Evolutionary conservation across 345 rosid genomes (phyloP).

Genomic region (Eucalyptus curtisii): DNA sequence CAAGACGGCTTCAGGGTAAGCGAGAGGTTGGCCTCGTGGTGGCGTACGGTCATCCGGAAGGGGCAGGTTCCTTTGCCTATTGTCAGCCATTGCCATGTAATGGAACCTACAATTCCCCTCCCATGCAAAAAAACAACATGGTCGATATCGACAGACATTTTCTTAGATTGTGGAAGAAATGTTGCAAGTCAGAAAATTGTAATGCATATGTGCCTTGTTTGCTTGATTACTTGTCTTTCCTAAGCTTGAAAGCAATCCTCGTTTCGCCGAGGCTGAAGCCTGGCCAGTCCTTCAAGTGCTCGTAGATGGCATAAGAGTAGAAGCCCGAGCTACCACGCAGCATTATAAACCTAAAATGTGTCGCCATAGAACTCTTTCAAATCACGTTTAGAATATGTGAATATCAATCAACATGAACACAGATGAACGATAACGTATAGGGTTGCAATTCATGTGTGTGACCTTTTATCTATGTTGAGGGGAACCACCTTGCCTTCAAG

Average conservation of each 20-base stretch:
- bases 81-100: slow-evolving; percentile 40
- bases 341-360: slow-evolving; percentile 51
- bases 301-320: slow-evolving; percentile 69
- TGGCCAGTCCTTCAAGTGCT: slow-evolving; percentile 71
- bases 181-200: background rate
- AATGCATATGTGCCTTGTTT: background rate
- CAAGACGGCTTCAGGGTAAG: slow-evolving; percentile 39
- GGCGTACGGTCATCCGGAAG: slow-evolving; percentile 31
- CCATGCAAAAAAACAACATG: background rate
- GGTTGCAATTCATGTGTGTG: background rate
- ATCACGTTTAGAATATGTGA: background rate
- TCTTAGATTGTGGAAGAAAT: background rate
- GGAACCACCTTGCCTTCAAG: slow-evolving; percentile 29
- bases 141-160: background rate
- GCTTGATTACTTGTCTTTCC: slow-evolving; percentile 47
- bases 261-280: slow-evolving; percentile 67
- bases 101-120: slow-evolving; percentile 19
- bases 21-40: slow-evolving; percentile 27
- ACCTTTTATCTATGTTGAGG: slow-evolving; percentile 65
- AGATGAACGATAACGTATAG: background rate
- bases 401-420: background rate
- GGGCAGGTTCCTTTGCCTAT: slow-evolving; percentile 39
- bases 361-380: background rate
- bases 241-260: slow-evolving; percentile 68
- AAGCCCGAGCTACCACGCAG: slow-evolving; percentile 70